Evolutionary conservation across 257 asterid genomes (phyloP), one percentile per base, ranked within the genome.

Genomic region (Ophiorrhiza pumila): DNA sequence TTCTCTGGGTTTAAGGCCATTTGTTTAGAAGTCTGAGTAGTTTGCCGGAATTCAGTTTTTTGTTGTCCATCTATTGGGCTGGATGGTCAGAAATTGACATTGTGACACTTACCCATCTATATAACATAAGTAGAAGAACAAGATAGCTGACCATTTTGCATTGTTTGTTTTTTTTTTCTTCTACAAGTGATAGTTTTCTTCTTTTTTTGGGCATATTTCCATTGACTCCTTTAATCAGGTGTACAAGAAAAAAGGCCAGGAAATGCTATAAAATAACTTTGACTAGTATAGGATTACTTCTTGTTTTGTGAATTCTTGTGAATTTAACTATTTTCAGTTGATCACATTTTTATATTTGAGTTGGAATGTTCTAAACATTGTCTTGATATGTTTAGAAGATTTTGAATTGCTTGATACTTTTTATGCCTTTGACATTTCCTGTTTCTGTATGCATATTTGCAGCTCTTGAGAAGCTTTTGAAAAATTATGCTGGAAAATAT

Each of bases 401-500:
- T 18, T 32, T 62, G 6, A 67, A 13, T 45, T n/a, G 63, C 14
- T 52, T 31, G 67, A 29, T 32, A 32, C 60, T 49, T 68, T 25
- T 31, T 31, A 43, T 37, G 35, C 57, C 45, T 61, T 63, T 50
- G 43, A 2, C n/a, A 46, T 69, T 53, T 17, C 39, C 68, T 82
- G 68, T 66, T 79, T 76, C 71, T 68, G 35, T 65, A 17, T 74
- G 52, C 80, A 27, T 68, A 73, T 69, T 72, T 74, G 82, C 89
- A 90, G 96, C 92, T 72, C 84, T 85, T 63, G 96, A 91, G 86
- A 85, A 85, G 80, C 89, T 91, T 71, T 70, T 91, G 81, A 87
- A 83, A 69, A 84, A 80, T 47, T 63, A 77, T 80, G 91, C 92
- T 76, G 92, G 92, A 55, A 88, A 85, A 69, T 90, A 86, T 84